Evolutionary conservation across 2,329 filamentous ascomycete genomes (phyloP).

Genomic region (Pseudocercospora macadamiae): DNA sequence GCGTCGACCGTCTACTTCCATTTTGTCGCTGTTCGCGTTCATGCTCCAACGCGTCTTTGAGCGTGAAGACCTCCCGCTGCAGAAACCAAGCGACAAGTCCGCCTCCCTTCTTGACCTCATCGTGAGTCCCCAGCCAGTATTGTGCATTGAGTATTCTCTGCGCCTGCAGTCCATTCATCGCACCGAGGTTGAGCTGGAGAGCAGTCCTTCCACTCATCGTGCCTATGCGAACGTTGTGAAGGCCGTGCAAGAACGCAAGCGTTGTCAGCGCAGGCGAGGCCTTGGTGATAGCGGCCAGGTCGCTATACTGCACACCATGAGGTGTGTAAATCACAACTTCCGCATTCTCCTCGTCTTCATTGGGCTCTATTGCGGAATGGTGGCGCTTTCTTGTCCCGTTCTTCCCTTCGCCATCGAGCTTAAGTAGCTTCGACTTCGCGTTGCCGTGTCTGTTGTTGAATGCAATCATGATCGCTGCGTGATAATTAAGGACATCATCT

Average conservation of each 20-base stretch:
- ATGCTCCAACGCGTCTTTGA: slow-evolving; percentile 53
- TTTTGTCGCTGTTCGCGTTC: slow-evolving; percentile 44
- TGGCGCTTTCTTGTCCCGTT: slow-evolving; percentile 26
- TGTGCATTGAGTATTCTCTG: slow-evolving; percentile 56
- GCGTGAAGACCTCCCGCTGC: slow-evolving; percentile 44
- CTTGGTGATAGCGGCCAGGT: slow-evolving; percentile 47
- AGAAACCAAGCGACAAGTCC: slow-evolving; percentile 60
- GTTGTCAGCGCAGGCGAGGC: slow-evolving; percentile 54
- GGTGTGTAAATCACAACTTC: slow-evolving; percentile 67
- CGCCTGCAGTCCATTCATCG: slow-evolving; percentile 62
- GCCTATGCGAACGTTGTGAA: slow-evolving; percentile 62
- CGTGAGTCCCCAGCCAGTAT: slow-evolving; percentile 69
- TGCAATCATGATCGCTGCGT: slow-evolving; percentile 62
- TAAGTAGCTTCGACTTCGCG: slow-evolving; percentile 7
- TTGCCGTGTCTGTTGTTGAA: slow-evolving; percentile 46
- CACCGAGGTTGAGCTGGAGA: slow-evolving; percentile 67
- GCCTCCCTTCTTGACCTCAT: slow-evolving; percentile 63
- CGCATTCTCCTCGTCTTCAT: slow-evolving; percentile 40
- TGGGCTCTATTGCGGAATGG: slow-evolving; percentile 18
- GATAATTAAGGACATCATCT: slow-evolving; percentile 62
- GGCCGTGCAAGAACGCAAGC: slow-evolving; percentile 64
- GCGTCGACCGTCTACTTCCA: slow-evolving; percentile 42
- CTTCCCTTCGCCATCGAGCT: slow-evolving; percentile 29
- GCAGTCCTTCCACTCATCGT: slow-evolving; percentile 32
- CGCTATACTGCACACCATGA: slow-evolving; percentile 58